phyloP scores from a whole-genome alignment of 345 rosid species.

The Tarenaya hassleriana region DNA sequence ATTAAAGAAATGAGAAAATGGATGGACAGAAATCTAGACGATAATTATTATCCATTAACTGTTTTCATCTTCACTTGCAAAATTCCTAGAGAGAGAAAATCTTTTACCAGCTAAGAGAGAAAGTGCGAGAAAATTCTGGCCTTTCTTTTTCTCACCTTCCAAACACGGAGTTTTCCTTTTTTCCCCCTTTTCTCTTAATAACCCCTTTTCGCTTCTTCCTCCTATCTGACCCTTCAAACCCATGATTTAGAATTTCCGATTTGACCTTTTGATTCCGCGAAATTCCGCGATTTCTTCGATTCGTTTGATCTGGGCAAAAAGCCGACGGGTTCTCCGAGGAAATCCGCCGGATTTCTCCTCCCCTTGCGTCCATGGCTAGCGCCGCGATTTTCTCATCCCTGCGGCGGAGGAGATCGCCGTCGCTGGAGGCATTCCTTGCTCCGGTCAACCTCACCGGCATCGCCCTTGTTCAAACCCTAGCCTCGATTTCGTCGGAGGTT shows the following conservation, averaged over 20 bases:
- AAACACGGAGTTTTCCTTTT: constrained; percentile 23
- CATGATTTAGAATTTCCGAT: background rate
- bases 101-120: constrained; percentile 22
- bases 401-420: constrained; percentile 69
- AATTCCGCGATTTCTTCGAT: constrained; percentile 10
- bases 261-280: constrained; percentile 16
- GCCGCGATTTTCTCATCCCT: constrained; percentile 84
- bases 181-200: constrained; percentile 16
- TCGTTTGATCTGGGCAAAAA: background rate
- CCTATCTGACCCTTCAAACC: constrained; percentile 23
- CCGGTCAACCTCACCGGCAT: constrained; percentile 76
- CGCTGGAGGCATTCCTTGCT: constrained; percentile 68
- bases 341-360: constrained; percentile 10
- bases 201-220: constrained; percentile 19
- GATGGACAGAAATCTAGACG: too few species aligned
- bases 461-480: constrained; percentile 58
- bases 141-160: constrained; percentile 11
- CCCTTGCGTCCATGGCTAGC: constrained; percentile 44
- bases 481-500: constrained; percentile 51
- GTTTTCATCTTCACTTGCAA: too few species aligned
- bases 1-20: too few species aligned
- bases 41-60: too few species aligned
- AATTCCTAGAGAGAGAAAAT: constrained; percentile 17
- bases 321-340: background rate
- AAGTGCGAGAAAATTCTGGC: constrained; percentile 21